These are phyloP conservation scores for Aspergillus mulundensis DNA, from an alignment of 495 filamentous ascomycete species.

Conservation along the genomic window DNA sequence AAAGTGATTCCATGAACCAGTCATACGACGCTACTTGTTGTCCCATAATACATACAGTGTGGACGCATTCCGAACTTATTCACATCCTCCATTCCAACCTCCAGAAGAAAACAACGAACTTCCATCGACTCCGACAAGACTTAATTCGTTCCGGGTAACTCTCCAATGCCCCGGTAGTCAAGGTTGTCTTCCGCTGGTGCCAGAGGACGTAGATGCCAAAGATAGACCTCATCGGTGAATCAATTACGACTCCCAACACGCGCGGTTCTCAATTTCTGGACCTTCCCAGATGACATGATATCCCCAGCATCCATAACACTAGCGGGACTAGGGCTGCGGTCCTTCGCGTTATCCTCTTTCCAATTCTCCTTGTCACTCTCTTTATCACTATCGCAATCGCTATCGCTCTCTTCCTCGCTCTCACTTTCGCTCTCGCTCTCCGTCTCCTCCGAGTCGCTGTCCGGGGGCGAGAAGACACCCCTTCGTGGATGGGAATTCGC, in stretches of 20 bases:
- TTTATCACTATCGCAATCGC: conserved; percentile 6
- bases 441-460: conserved; percentile 13
- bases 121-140: not conserved
- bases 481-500: conserved; percentile 3
- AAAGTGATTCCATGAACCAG: not conserved
- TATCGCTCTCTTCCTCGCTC: conserved; percentile 6
- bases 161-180: not conserved
- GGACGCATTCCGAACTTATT: not conserved
- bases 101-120: not conserved
- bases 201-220: not conserved
- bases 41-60: not conserved
- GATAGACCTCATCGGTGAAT: not conserved
- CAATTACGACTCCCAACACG: not conserved
- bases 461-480: conserved; percentile 7
- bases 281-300: conserved; percentile 17
- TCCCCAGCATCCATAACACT: conserved; percentile 10
- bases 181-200: not conserved
- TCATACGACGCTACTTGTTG: not conserved
- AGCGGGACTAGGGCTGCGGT: not conserved
- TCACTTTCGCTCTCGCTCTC: conserved; percentile 12
- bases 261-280: conserved; percentile 1
- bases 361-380: not conserved
- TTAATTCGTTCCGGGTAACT: not conserved
- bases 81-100: not conserved
- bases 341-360: not conserved